Base-by-base conservation (phyloP, 2,329 filamentous ascomycete species). In the Aspergillus eucalypticola region DNA sequence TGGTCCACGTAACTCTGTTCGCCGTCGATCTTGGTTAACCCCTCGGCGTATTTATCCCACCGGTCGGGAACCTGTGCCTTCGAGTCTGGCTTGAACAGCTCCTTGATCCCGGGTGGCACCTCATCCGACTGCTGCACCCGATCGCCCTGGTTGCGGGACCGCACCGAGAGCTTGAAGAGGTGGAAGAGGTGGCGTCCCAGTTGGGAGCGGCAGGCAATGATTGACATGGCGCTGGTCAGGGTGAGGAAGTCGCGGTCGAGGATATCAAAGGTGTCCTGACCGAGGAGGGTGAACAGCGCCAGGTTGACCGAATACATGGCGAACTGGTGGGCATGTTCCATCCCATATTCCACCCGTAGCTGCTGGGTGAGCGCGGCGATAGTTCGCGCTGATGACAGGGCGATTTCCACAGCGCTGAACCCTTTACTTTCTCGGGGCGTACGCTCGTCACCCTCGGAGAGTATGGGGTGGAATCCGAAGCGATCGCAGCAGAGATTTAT, bases 301-400 rank as follows among this genome's bases (percentile, higher is more conserved):
- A 72, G 60, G 17, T 68, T 69, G 17, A 71, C 62, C 0, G 69
- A 65, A 38, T 71, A 72, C 56, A 71, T 64, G 27, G 67, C 64
- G 53, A 71, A 72, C 23, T 64, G 60, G 55, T 72, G 70, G 17
- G 67, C 64, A 25, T 69, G 65, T 44, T 61, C 64, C 56, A 73
- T 68, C 0, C 71, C 70, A 23, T 64, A 72, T 39, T 71, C 65
- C 8, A 60, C 38, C 13, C 66, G 64, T 21, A 71, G 64, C 1
- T 66, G 54, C 8, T 66, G 68, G 1, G 64, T 57, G 1, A 73
- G 63, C n/a, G 42, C 11, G 0, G 68, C 61, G 11, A 73, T 71
- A 3, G 60, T 56, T 2, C 70, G 64, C 0, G 68, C 69, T 3
- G 68, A 67, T 8, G 62, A 42, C 0, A 67, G 49, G 0, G 63